Base-by-base conservation (phyloP, 2,329 filamentous ascomycete species). In the Helotiales sp. region DNA sequence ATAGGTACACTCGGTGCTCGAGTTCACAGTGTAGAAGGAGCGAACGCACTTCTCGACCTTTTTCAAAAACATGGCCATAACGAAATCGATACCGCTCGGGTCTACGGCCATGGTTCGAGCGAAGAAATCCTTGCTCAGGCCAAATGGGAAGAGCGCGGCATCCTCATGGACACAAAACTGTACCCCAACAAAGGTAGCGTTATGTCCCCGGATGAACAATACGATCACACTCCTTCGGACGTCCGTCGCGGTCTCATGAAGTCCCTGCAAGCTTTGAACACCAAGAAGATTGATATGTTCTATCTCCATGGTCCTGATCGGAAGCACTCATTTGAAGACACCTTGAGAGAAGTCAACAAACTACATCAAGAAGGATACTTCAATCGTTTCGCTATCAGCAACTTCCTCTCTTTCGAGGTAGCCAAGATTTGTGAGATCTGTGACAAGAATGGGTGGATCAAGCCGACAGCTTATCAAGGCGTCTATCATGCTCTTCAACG, bases 41-140 rank as follows among this genome's bases (percentile, higher is more conserved):
- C 83, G 47, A 83, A 85, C 27, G 85, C 80, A 70, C 84, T 81
- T 52, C 77, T 90, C 33, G 83, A 89, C 69, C 77, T 83, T 60
- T 84, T 90, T 69, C 84, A 88, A 69, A 75, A 77, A 25, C 78
- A 84, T 66, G 87, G 87, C 17, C 86, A 89, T 73, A 81, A 83
- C 66, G 87, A 91, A 66, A 71, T 91, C 52, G 88, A 91, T 69
- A 90, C 87, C 0, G 87, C 88, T 0, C 80, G 87, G 13, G 70
- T 79, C 3, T 91, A 91, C 63, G 77, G 87, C 42, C 79, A 74
- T 29, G 87, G 87, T 49, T 77, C 81, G 51, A 86, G 89, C 52
- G 88, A 91, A 69, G 80, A 77, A 17, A 87, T 81, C 71, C 86
- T 85, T 4, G 76, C 77, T 8, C 54, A 66, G 75, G 82, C 84